Conservation (phyloP, 495 filamentous ascomycete species). For the Lophiostoma macrostomum region DNA sequence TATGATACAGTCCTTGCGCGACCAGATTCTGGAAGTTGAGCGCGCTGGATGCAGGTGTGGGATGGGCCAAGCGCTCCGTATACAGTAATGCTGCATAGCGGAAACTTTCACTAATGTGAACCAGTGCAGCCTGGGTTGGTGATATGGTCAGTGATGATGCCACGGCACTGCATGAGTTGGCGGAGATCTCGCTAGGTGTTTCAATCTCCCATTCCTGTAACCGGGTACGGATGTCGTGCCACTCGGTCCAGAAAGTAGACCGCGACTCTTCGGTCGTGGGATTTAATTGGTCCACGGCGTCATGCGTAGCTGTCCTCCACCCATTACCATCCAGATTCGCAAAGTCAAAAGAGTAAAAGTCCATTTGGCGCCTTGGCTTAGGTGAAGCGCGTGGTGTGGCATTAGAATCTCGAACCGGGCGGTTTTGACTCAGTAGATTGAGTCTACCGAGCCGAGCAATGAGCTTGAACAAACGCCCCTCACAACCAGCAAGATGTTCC, state of each 20-base stretch:
- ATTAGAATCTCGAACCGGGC: conserved; percentile 39
- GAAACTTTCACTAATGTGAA: conserved; percentile 78
- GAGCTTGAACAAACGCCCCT: conserved; percentile 50
- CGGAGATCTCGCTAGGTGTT: conserved; percentile 39
- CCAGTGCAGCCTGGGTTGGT: conserved; percentile 46
- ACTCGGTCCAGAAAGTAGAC: conserved; percentile 77
- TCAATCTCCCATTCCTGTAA: conserved; percentile 82
- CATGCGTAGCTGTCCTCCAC: conserved; percentile 45
- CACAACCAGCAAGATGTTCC: conserved; percentile 86
- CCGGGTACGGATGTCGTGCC: conserved; percentile 70
- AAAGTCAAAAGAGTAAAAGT: conserved; percentile 54
- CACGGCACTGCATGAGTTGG: conserved; percentile 30
- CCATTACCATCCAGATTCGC: conserved; percentile 63
- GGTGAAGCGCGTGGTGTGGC: conserved; percentile 36
- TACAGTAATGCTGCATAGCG: conserved; percentile 87
- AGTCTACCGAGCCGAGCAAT: conserved; percentile 60
- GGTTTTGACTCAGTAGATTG: conserved; percentile 79
- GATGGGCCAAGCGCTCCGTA: conserved; percentile 81
- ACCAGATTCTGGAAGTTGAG: conserved; percentile 82
- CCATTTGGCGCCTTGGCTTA: conserved; percentile 38
- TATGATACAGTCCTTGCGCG: conserved; percentile 73
- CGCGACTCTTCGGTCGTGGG: conserved; percentile 55
- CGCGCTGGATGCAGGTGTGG: conserved; percentile 68
- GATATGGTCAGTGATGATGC: conserved; percentile 46
- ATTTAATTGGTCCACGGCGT: conserved; percentile 38